Conservation (phyloP, 768 basidiomycete species). For the Mycena polygramma region DNA sequence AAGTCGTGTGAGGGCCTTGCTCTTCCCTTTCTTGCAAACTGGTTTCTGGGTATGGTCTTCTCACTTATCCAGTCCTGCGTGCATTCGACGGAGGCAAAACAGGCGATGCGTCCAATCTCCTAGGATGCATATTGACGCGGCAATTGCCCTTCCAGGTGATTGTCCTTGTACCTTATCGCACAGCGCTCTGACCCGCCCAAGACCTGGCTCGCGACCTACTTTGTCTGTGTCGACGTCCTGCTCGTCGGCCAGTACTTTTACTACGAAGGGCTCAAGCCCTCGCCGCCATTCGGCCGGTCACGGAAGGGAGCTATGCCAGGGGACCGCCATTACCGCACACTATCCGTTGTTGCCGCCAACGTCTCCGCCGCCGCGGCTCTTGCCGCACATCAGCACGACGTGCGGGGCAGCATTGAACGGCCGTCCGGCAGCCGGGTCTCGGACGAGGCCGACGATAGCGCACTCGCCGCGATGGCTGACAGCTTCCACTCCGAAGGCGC, state of each 20-base stretch:
- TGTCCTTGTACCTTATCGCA: conserved; percentile 32
- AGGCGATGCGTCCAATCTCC: conserved; percentile 94
- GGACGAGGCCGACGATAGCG: conserved; percentile 64
- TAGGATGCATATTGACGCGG: conserved; percentile 92
- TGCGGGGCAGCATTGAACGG: conserved; percentile 33
- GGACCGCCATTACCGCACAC: conserved; percentile 70
- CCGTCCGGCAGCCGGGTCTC: conserved; percentile 30
- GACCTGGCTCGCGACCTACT: conserved; percentile 94
- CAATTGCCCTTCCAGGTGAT: conserved; percentile 95
- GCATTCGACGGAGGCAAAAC: conserved; percentile 24
- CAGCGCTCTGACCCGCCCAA: conserved; percentile 45
- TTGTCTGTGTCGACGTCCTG: conserved; percentile 83
- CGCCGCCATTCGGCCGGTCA: conserved; percentile 50
- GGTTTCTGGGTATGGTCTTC: conserved; percentile 81
- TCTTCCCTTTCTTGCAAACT: conserved; percentile 92
- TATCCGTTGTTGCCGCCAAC: conserved; percentile 78
- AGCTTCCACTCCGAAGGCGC: conserved; percentile 85
- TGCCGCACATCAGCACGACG: conserved; percentile 73
- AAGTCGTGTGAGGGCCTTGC: conserved; percentile 93
- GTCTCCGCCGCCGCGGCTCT: conserved; percentile 80
- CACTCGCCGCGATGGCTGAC: conserved; percentile 71
- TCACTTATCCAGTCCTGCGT: conserved; percentile 18
- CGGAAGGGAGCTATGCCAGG: conserved; percentile 57
- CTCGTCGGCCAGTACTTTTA: conserved; percentile 88
- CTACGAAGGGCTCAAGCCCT: conserved; percentile 63